Evolutionary conservation across 768 basidiomycete species (phyloP), one percentile per base, ranked within the genome.

Genomic region (Mrakia hoshinonis): DNA sequence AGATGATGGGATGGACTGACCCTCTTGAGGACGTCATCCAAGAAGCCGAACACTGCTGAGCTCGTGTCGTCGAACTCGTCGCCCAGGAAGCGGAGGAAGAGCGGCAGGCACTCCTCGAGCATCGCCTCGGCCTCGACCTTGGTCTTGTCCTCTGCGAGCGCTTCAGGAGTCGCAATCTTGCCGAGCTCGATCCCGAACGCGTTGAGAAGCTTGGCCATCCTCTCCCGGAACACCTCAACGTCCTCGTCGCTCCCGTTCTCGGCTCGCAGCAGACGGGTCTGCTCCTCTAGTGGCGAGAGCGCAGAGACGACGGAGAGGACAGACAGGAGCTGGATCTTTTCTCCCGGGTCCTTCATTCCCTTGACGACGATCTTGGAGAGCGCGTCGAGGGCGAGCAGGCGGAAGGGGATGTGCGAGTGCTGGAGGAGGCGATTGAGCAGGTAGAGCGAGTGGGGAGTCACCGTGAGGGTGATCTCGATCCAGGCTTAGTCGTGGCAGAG

Each of bases 401-500:
- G 89, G 75, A 98, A 87, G 3, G 89, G 84, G 36, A 92, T 79
- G 31, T 75, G 71, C 34, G 74, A 81, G 76, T 93, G 89, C 20
- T 88, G 87, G 48, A 98, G 85, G 49, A 96, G 83, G 47, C 83
- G 85, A 78, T 94, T 92, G 54, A 96, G 84, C 46, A 98, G 81
- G 6, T 89, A 87, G 43, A 98, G 86, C 2, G 94, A 92, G 18
- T 85, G 85, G 15, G 90, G 91, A 1, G 94, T 97, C 72, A 99
- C 89, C 15, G 96, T 93, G 74, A 98, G 82, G 77, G 92, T 92
- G 75, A 99, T 94, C 77, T 99, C 96, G 75, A 98, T 89, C 96
- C 96, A 99, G 18, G 92, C 95, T 96, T 76, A 1, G 26, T 11
- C 18, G n/a, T 48, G 13, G 15, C 46, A 29, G n/a, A 24, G 26